Percentiles rank a stretch among this genome's conserved stretches.
These are phyloP conservation scores for Zygosaccharomyces bisporus DNA, from an alignment of 805 yeast species.

Conservation along the genomic window DNA sequence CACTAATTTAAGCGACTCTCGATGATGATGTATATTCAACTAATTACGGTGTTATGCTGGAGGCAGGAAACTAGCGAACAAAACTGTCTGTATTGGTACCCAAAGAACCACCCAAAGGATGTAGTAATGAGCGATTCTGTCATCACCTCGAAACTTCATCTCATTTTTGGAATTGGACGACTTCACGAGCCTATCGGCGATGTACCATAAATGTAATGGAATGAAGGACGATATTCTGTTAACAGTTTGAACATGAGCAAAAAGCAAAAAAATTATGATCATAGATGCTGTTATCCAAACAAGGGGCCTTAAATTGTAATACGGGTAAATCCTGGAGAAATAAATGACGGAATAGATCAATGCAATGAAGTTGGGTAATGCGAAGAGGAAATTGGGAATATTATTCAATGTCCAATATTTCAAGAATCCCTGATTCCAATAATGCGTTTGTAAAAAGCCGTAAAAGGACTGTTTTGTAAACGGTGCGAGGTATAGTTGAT, in stretches of 20 bases:
- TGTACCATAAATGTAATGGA: constrained; percentile 73
- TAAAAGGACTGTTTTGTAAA: constrained; percentile 45
- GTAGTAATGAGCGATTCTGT: constrained; percentile 37
- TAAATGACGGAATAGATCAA: constrained; percentile 41
- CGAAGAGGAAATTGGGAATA: constrained; percentile 76
- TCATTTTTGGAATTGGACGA: constrained; percentile 16
- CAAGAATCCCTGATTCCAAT: constrained; percentile 84
- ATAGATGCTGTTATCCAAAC: constrained; percentile 43
- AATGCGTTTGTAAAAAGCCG: constrained; percentile 66
- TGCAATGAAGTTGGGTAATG: constrained; percentile 59
- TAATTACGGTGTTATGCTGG: constrained; percentile 61
- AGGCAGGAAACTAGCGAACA: constrained; percentile 82
- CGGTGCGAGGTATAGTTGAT: constrained; percentile 30
- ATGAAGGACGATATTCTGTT: constrained; percentile 74
- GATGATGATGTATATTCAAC: background rate
- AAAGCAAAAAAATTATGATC: constrained; percentile 48
- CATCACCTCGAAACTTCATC: constrained; percentile 17
- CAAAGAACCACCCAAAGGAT: constrained; percentile 54
- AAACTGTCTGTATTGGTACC: constrained; percentile 62
- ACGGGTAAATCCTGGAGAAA: constrained; percentile 39
- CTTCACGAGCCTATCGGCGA: constrained; percentile 41
- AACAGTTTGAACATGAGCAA: constrained; percentile 84
- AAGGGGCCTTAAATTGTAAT: constrained; percentile 39
- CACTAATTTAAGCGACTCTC: background rate
- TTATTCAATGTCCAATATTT: constrained; percentile 80